These are phyloP conservation scores for Cyberlindnera petersonii DNA, from an alignment of 805 yeast species.

Conservation along the genomic window DNA sequence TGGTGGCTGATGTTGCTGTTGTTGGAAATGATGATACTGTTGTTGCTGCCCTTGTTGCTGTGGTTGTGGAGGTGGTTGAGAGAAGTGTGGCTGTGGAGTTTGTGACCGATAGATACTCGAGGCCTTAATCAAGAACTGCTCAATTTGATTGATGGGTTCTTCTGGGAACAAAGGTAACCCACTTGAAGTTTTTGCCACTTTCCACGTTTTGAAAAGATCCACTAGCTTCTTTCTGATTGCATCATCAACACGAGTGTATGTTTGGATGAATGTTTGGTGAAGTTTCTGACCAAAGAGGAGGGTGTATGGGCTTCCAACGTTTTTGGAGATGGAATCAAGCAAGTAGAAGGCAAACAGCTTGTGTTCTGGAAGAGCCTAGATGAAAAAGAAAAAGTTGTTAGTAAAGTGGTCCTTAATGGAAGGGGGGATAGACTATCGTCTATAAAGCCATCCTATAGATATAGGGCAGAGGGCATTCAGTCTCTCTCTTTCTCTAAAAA, in stretches of 20 bases:
- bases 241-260: constrained; percentile 78
- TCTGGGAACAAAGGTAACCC: constrained; percentile 68
- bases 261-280: constrained; percentile 65
- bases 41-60: no score
- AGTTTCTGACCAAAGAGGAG: constrained; percentile 66
- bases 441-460: background rate
- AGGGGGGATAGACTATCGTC: background rate
- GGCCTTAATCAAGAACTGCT: constrained; percentile 62
- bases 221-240: constrained; percentile 67
- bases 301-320: constrained; percentile 88
- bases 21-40: constrained; percentile 11
- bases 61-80: constrained; percentile 28
- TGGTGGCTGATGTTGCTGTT: constrained; percentile 3
- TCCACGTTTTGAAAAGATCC: constrained; percentile 86
- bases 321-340: constrained; percentile 87
- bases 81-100: constrained; percentile 4
- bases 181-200: constrained; percentile 56
- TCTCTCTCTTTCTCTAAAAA: background rate
- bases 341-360: constrained; percentile 82
- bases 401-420: constrained; percentile 5
- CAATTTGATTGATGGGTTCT: constrained; percentile 67
- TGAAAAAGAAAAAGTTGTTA: no score
- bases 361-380: constrained; percentile 67
- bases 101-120: constrained; percentile 40
- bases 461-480: no score